A percentile compares a stretch with the other conserved stretches of the same genome.
phyloP scores from a whole-genome alignment of 176 grass and related monocot species.

The Juncus effusus region DNA sequence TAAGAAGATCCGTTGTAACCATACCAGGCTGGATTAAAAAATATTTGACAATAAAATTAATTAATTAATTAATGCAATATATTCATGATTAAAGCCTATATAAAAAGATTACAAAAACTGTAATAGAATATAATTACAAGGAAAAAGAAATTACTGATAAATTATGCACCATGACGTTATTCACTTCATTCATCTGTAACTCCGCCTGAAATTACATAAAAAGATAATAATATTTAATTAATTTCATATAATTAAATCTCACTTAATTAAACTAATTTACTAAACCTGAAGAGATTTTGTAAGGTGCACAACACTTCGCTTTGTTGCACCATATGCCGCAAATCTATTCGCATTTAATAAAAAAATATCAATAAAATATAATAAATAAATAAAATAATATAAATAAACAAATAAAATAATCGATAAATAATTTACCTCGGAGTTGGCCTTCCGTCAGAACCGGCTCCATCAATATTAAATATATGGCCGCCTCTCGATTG shows the following conservation, averaged over 20 bases:
- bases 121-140: too few species aligned
- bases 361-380: background rate
- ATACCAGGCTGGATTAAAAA: conserved; percentile 85
- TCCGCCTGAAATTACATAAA: conserved; percentile 61
- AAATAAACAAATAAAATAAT: conserved; percentile 24
- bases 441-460: conserved; percentile 98
- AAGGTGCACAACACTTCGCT: conserved; percentile 88
- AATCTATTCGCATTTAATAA: conserved; percentile 41
- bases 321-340: conserved; percentile 96
- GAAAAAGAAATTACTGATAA: conserved; percentile 56
- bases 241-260: background rate
- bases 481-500: conserved; percentile 88
- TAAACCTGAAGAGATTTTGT: conserved; percentile 93
- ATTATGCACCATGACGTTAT: conserved; percentile 98
- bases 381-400: conserved; percentile 23
- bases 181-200: conserved; percentile 98
- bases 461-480: conserved; percentile 98
- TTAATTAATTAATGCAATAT: background rate
- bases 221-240: background rate
- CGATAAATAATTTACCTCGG: conserved; percentile 55
- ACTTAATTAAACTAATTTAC: background rate
- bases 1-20: conserved; percentile 99
- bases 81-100: background rate
- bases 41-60: conserved; percentile 6
- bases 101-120: background rate